Base-by-base conservation (phyloP, 2,329 filamentous ascomycete genomes). In the Geosmithia putterillii region DNA sequence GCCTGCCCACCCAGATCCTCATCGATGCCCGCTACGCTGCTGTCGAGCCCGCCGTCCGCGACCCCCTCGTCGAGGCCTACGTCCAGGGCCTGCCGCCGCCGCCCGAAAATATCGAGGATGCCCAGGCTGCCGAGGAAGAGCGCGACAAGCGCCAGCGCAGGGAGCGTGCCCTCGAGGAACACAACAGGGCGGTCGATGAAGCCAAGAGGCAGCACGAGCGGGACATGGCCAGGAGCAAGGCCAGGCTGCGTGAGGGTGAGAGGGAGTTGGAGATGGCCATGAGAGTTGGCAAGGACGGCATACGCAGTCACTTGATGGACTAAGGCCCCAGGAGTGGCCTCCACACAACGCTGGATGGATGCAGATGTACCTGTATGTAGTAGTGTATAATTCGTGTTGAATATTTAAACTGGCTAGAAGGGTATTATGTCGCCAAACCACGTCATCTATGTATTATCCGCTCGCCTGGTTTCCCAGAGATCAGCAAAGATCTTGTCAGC, bases 11-110 rank as follows among this genome's bases (percentile, higher is more conserved):
- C 1, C 60, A 74, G 19, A 56, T 90, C 0, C 65, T 85, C 1
- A 66, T 70, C 15, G 84, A 90, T 54, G 59, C 86, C 32, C 74
- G 82, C 38, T 90, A 78, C 57, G 77, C 86, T 28, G 80, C 79
- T 4, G 65, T 89, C 1, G 73, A 81, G 21, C 58, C 74, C 0
- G 61, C 67, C 35, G 67, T 72, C 1, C 71, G 86, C 17, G 79
- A 88, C 49, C 63, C 73, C 2, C 62, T 90, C 6, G 62, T 89
- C 7, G 74, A 79, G 54, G 73, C 75, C 3, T 83, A 80, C 53
- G 75, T 89, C 22, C 70, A 74, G 46, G 79, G 71, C 0, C 62
- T 89, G 1, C 72, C 73, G 3, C 68, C 76, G 4, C 72, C 78
- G 17, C 78, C 78, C 0, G 68, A 70, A 23, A 60, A 62, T 12